Conservation (phyloP, 1,284 basidiomycete genomes). For the Cronartium quercuum region DNA sequence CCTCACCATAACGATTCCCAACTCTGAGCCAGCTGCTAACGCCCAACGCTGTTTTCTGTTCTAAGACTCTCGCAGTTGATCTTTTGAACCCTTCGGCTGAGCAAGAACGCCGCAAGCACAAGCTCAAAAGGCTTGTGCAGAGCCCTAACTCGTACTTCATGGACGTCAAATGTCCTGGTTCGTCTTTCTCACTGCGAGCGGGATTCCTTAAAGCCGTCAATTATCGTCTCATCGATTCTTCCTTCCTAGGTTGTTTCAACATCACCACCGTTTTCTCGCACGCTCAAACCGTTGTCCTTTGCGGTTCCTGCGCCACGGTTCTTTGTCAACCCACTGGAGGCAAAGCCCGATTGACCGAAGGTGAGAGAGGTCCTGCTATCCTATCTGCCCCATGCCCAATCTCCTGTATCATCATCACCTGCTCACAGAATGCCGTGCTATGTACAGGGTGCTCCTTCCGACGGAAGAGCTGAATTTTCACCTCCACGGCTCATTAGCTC, state of each 20-base stretch:
- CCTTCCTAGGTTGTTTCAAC: slow-evolving; percentile 61
- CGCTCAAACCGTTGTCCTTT: slow-evolving; percentile 53
- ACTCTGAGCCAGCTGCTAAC: not conserved
- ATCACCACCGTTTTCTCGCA: slow-evolving; percentile 62
- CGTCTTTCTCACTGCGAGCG: not conserved
- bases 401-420: not conserved
- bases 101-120: slow-evolving; percentile 72
- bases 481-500: too few relatives aligned
- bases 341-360: slow-evolving; percentile 96
- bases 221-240: slow-evolving; percentile 41
- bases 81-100: slow-evolving; percentile 92
- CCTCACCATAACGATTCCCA: not conserved
- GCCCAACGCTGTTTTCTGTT: not conserved
- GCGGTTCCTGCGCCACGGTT: slow-evolving; percentile 81
- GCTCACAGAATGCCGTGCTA: not conserved
- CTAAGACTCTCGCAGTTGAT: slow-evolving; percentile 92
- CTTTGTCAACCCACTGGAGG: slow-evolving; percentile 98
- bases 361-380: slow-evolving; percentile 55
- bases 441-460: slow-evolving; percentile 60
- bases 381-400: not conserved
- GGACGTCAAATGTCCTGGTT: slow-evolving; percentile 99
- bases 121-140: slow-evolving; percentile 99
- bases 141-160: slow-evolving; percentile 90
- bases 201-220: slow-evolving; percentile 40
- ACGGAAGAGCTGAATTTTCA: slow-evolving; percentile 50